Evolutionary conservation across 2,329 filamentous ascomycete species (phyloP).

Genomic region (Lasiodiplodia sp.): DNA sequence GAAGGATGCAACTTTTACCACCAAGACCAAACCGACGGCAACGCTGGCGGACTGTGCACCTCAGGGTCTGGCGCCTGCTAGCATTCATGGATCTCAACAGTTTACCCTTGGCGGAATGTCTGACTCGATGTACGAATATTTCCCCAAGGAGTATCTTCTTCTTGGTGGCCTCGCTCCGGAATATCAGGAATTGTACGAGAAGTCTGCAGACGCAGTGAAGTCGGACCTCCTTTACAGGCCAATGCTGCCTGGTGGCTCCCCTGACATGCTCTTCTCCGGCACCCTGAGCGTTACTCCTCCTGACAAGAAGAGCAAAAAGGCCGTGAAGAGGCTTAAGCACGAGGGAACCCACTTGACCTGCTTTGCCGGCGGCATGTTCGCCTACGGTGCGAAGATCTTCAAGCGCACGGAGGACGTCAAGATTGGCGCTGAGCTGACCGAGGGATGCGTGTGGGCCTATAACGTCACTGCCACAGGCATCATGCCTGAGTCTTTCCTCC

Average conservation of each 20-base stretch:
- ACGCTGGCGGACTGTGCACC: conserved; percentile 35
- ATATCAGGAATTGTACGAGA: conserved; percentile 65
- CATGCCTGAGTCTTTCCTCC: conserved; percentile 66
- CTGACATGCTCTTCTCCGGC: conserved; percentile 51
- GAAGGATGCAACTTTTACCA: not conserved
- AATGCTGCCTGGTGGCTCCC: conserved; percentile 53
- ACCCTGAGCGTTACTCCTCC: conserved; percentile 18
- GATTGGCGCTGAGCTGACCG: conserved; percentile 64
- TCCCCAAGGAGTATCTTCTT: conserved; percentile 57
- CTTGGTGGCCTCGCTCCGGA: conserved; percentile 54
- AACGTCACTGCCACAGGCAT: conserved; percentile 63
- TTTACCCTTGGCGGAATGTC: conserved; percentile 52
- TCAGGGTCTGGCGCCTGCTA: conserved; percentile 8
- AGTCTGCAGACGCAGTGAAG: conserved; percentile 50
- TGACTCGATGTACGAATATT: conserved; percentile 52
- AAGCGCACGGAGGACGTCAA: conserved; percentile 61
- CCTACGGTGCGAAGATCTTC: conserved; percentile 70
- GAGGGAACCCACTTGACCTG: conserved; percentile 70
- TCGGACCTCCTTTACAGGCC: conserved; percentile 58
- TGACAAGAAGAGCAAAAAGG: conserved; percentile 36
- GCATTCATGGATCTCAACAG: conserved; percentile 35
- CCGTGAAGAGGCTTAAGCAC: conserved; percentile 38
- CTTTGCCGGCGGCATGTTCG: conserved; percentile 75
- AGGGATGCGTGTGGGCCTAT: conserved; percentile 71
- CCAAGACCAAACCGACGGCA: conserved; percentile 24